Evolutionary conservation across 805 yeast species (phyloP).

Genomic region (Candida quercuum): DNA sequence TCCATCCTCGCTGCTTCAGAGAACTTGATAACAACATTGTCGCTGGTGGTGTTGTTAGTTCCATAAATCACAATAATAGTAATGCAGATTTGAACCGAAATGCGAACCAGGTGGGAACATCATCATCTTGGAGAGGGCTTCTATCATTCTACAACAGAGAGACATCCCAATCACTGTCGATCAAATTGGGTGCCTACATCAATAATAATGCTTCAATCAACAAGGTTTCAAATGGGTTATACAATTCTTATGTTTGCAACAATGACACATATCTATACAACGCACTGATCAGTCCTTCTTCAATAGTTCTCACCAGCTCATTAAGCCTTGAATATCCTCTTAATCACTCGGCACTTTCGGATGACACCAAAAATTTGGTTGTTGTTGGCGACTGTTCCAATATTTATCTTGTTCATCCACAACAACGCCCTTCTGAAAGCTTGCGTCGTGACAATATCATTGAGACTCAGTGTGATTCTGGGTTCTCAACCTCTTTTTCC

Average conservation of each 20-base stretch:
- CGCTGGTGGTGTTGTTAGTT: conserved; percentile 46
- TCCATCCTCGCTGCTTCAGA: conserved; percentile 66
- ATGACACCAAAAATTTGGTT: conserved; percentile 50
- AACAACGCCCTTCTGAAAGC: conserved; percentile 26
- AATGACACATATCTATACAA: conserved; percentile 72
- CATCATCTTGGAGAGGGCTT: conserved; percentile 48
- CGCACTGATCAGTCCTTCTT: conserved; percentile 49
- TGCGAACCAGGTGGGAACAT: conserved; percentile 5
- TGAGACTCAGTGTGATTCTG: conserved; percentile 64
- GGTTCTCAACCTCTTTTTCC: conserved; percentile 77
- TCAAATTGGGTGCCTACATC: conserved; percentile 72
- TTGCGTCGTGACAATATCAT: conserved; percentile 32
- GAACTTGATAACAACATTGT: conserved; percentile 48
- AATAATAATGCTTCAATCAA: conserved; percentile 70
- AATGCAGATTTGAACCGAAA: conserved; percentile 3
- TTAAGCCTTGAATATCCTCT: conserved; percentile 58
- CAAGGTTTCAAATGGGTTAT: conserved; percentile 37
- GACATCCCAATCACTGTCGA: conserved; percentile 41
- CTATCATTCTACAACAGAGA: conserved; percentile 52
- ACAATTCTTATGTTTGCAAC: conserved; percentile 67
- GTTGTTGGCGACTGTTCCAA: conserved; percentile 77
- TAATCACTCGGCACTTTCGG: conserved; percentile 68
- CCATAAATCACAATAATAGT: conserved; percentile 22
- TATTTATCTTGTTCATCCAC: conserved; percentile 46
- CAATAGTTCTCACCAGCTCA: conserved; percentile 37